phyloP scores from a whole-genome alignment of 2,329 filamentous ascomycete species.

The Huntiella moniliformis region DNA sequence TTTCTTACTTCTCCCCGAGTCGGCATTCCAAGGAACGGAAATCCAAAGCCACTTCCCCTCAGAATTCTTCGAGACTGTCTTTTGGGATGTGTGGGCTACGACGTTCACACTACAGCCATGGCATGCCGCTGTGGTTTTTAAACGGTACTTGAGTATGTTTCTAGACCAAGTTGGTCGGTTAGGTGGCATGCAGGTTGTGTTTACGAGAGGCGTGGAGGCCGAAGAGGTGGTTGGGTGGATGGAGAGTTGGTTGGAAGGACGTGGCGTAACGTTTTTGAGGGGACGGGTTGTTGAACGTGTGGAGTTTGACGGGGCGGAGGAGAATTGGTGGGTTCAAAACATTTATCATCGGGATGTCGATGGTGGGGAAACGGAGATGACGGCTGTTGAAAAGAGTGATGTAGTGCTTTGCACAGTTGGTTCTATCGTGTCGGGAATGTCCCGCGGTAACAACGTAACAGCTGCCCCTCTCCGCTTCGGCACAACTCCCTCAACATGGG shows the following conservation, averaged over 20 bases:
- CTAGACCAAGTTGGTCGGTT: conserved; percentile 17
- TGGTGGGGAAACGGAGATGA: background rate
- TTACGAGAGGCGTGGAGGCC: conserved; percentile 17
- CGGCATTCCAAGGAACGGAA: conserved; percentile 17
- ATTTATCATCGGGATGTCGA: background rate
- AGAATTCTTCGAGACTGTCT: conserved; percentile 20
- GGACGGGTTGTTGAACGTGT: background rate
- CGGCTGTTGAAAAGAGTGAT: conserved; percentile 14
- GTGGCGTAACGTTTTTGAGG: conserved; percentile 16
- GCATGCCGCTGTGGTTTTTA: conserved; percentile 21
- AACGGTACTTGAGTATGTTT: conserved; percentile 20
- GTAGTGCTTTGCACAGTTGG: conserved; percentile 23
- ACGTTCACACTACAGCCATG: conserved; percentile 21
- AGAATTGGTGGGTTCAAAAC: background rate
- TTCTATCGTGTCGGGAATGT: conserved; percentile 18
- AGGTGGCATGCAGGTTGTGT: conserved; percentile 18
- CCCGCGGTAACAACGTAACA: conserved; percentile 4
- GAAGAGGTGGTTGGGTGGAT: conserved; percentile 20
- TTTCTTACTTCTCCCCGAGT: conserved; percentile 17
- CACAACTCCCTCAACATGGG: conserved; percentile 17
- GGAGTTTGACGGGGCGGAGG: background rate
- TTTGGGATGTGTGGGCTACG: conserved; percentile 21
- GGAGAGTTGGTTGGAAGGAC: conserved; percentile 16
- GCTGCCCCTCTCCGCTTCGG: background rate
- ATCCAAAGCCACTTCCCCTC: conserved; percentile 13